Percentiles rank a stretch among this genome's conserved stretches.
Conservation (phyloP, 108 stramenopile genomes). For the Pseudonitzschia pungens region DNA sequence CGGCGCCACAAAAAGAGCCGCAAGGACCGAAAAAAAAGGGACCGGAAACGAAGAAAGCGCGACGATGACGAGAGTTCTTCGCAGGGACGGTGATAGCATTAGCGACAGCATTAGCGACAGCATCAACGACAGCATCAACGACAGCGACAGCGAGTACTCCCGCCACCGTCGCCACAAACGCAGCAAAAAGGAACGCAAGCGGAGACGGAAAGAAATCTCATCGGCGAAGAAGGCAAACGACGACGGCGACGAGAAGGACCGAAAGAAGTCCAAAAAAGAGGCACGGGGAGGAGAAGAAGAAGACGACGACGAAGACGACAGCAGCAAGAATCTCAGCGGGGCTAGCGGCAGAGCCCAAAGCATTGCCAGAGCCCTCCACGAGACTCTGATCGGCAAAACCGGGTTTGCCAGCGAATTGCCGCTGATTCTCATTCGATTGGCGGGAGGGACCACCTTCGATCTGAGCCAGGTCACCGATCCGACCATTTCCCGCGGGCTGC, state of each 20-base stretch:
- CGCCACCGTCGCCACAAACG: constrained; percentile 19
- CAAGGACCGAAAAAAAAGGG: constrained; percentile 11
- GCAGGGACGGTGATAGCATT: no score
- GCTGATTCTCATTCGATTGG: constrained; percentile 50
- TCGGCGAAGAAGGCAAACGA: no score
- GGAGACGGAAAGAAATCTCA: no score
- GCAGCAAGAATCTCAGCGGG: not conserved
- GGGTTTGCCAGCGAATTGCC: constrained; percentile 40
- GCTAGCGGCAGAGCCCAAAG: not conserved
- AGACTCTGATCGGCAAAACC: constrained; percentile 33
- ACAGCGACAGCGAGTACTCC: constrained; percentile 15
- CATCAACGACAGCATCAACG: not conserved
- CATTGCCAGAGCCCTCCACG: constrained; percentile 35
- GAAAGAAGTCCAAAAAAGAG: not conserved
- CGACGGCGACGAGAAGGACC: constrained; percentile 9
- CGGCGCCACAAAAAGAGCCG: constrained; percentile 14
- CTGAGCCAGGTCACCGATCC: constrained; percentile 40
- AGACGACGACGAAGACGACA: not conserved
- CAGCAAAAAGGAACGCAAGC: constrained; percentile 21
- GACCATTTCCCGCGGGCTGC: constrained; percentile 19
- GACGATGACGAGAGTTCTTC: not conserved
- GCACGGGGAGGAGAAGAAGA: not conserved
- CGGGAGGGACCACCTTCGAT: constrained; percentile 49
- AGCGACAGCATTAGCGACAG: no score
- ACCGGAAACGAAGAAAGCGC: not conserved